phyloP scores from a whole-genome alignment of 225 moss, liverwort and hornwort genomes.

The Antitrichia curtipendula region DNA sequence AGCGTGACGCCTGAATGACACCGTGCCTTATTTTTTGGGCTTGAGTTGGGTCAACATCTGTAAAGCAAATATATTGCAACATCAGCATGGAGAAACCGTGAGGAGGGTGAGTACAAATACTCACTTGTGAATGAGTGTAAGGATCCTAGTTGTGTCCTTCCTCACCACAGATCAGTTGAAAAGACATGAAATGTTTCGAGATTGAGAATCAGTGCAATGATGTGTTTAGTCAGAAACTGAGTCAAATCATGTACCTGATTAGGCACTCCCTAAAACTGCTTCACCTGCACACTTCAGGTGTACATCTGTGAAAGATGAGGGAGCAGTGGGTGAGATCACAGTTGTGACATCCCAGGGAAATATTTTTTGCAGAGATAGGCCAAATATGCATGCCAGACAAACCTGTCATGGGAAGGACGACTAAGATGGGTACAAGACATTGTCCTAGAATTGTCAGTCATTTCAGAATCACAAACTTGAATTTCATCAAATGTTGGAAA shows the following conservation, averaged over 20 bases:
- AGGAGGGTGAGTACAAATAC: not conserved
- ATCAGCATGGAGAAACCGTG: not conserved
- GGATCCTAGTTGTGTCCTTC: not conserved
- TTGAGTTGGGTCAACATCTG: not conserved
- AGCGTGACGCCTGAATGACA: no score
- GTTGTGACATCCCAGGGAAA: not conserved
- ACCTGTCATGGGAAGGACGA: not conserved
- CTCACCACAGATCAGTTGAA: not conserved
- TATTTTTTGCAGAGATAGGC: not conserved
- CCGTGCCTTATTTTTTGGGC: not conserved
- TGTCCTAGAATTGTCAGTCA: not conserved
- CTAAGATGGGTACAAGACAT: not conserved
- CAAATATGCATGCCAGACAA: not conserved
- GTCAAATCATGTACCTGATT: not conserved
- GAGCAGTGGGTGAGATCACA: not conserved
- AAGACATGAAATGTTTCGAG: not conserved
- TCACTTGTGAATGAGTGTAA: not conserved
- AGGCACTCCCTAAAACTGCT: not conserved
- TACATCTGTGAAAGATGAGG: not conserved
- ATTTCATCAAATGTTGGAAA: not conserved
- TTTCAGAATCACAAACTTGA: not conserved
- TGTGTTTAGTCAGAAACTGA: not conserved
- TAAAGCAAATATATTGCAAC: not conserved
- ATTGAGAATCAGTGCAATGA: not conserved
- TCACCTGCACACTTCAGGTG: not conserved